phyloP scores from a whole-genome alignment of 2,329 filamentous ascomycete genomes.

The Colletotrichum nymphaeae region DNA sequence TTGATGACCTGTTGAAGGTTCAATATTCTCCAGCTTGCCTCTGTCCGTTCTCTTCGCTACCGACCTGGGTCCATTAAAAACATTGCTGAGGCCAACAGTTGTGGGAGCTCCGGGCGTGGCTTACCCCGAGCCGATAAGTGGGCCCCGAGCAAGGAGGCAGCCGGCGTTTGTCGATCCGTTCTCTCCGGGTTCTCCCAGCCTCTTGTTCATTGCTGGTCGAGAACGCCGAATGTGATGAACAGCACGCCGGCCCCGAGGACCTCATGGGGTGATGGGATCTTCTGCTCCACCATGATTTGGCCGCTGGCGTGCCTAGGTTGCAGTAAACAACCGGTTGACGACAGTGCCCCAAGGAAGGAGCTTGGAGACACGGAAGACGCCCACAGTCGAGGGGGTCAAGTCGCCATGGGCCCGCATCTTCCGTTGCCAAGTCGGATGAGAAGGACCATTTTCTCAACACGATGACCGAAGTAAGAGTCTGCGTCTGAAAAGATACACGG shows the following conservation, averaged over 20 bases:
- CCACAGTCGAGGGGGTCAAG: neutral
- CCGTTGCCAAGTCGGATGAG: neutral
- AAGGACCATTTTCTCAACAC: neutral
- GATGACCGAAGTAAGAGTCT: neutral
- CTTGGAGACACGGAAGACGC: neutral
- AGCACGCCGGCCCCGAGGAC: neutral
- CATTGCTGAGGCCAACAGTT: neutral
- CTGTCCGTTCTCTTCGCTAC: neutral
- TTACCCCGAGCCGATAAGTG: constrained; percentile 6
- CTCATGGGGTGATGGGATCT: neutral
- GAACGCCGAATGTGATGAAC: neutral
- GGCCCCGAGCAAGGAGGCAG: constrained; percentile 11
- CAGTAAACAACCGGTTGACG: neutral
- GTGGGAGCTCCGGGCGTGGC: neutral
- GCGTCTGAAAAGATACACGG: neutral
- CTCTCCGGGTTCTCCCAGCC: neutral
- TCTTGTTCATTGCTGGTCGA: neutral
- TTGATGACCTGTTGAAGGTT: neutral
- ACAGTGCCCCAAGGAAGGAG: neutral
- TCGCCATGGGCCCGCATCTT: neutral
- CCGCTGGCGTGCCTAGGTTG: neutral
- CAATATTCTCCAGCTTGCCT: neutral
- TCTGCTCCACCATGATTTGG: neutral
- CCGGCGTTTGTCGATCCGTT: neutral
- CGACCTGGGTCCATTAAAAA: neutral